phyloP scores from a whole-genome alignment of 768 basidiomycete species.

The Calocybe cyanea region DNA sequence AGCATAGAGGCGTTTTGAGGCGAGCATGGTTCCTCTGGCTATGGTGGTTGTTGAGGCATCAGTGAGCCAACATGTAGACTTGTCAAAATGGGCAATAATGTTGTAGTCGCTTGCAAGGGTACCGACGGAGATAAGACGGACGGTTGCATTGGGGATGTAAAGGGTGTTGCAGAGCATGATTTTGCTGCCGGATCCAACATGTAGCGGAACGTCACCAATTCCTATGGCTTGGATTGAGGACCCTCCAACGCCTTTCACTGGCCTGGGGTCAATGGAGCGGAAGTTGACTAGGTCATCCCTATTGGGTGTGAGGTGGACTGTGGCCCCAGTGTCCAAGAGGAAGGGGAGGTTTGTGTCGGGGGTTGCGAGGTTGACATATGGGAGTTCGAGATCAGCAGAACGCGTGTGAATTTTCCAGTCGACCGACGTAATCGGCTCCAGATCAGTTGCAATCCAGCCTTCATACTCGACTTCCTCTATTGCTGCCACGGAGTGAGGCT shows the following conservation, averaged over 20 bases:
- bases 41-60: background rate
- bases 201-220: too few relatives aligned
- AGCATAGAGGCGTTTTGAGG: slow-evolving; percentile 1
- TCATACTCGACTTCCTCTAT: slow-evolving; percentile 8
- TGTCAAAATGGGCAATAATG: too few relatives aligned
- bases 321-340: too few relatives aligned
- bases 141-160: slow-evolving; percentile 19
- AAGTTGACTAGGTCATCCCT: too few relatives aligned
- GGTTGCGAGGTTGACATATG: slow-evolving; percentile 18
- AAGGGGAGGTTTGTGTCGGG: slow-evolving; percentile 23
- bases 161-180: slow-evolving; percentile 16
- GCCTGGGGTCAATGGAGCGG: too few relatives aligned
- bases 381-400: too few relatives aligned
- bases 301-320: too few relatives aligned
- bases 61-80: background rate
- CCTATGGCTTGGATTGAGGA: too few relatives aligned
- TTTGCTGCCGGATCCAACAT: slow-evolving; percentile 9
- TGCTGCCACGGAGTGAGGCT: background rate
- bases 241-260: too few relatives aligned
- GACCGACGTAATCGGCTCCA: slow-evolving; percentile 5
- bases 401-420: slow-evolving; percentile 26
- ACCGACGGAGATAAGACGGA: slow-evolving; percentile 21
- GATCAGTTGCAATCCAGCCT: background rate
- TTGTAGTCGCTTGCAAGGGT: slow-evolving; percentile 8
- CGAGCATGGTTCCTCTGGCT: background rate